Percentiles rank a stretch among this genome's conserved stretches.
Evolutionary conservation across 768 basidiomycete genomes (phyloP).

Genomic region (Gloeopeniophorella convolvens): DNA sequence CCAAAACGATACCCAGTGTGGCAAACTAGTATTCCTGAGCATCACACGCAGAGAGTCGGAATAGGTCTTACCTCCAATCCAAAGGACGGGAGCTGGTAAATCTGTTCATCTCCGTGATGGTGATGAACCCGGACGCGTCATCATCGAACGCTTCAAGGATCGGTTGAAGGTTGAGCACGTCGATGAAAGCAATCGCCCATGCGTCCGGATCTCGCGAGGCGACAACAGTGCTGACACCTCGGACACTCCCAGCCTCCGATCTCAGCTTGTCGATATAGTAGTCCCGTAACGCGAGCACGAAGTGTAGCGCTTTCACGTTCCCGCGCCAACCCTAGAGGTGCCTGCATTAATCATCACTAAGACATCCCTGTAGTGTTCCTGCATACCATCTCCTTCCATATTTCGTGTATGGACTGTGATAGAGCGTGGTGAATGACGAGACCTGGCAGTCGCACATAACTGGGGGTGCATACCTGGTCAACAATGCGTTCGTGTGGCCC

Average conservation of each 20-base stretch:
- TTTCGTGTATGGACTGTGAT: background rate
- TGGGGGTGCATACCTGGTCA: background rate
- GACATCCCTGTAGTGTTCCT: no score
- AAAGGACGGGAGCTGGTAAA: constrained; percentile 25
- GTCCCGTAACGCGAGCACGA: constrained; percentile 27
- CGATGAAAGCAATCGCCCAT: constrained; percentile 26
- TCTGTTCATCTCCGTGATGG: constrained; percentile 28
- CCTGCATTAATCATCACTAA: background rate
- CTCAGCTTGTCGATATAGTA: constrained; percentile 25
- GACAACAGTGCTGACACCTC: background rate
- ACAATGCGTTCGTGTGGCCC: constrained; percentile 26
- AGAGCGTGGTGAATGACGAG: background rate
- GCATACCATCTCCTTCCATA: constrained; percentile 28
- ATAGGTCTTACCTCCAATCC: constrained; percentile 24
- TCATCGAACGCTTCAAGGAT: constrained; percentile 31
- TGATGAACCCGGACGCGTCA: constrained; percentile 30
- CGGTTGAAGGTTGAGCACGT: constrained; percentile 20
- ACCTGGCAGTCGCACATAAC: background rate
- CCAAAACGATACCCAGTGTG: constrained; percentile 31
- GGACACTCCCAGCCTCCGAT: background rate
- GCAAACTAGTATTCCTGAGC: constrained; percentile 19
- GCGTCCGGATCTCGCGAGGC: constrained; percentile 15
- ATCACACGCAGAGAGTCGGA: background rate
- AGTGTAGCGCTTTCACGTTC: constrained; percentile 17
- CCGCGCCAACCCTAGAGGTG: constrained; percentile 22